phyloP scores from a whole-genome alignment of 23 red algal species.

The Chondrus crispus region DNA sequence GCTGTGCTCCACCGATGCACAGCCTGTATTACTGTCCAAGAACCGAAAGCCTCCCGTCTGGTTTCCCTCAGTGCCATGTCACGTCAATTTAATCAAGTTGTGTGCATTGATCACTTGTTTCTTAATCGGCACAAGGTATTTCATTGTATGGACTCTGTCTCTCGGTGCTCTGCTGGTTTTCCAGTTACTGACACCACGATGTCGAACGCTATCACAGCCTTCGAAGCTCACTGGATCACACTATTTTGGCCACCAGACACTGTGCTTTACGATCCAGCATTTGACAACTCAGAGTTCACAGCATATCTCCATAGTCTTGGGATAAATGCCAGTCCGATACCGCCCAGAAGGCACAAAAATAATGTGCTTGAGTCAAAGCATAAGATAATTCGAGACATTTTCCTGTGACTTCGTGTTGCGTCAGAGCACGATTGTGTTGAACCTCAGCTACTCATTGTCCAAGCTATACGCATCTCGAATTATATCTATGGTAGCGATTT shows the following conservation, averaged over 20 bases:
- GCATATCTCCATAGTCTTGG: not conserved
- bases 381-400: not conserved
- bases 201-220: not conserved
- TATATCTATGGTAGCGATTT: not conserved
- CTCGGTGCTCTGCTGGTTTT: not conserved
- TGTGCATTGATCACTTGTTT: not conserved
- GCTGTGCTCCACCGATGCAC: not conserved
- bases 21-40: not conserved
- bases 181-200: not conserved
- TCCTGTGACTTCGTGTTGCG: not conserved
- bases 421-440: not conserved
- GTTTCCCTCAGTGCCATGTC: not conserved
- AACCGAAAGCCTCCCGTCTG: not conserved
- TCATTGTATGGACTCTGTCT: not conserved
- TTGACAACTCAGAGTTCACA: not conserved
- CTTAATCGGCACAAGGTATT: not conserved
- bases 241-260: slow-evolving; percentile 22
- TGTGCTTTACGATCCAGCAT: not conserved
- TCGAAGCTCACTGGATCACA: not conserved
- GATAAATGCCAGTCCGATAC: not conserved
- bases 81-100: slow-evolving; percentile 5
- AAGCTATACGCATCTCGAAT: slow-evolving; percentile 27
- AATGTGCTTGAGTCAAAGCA: not conserved
- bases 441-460: no score
- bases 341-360: not conserved